Conservation (phyloP, 2,329 filamentous ascomycete species). For the Ploettnerulaceae sp. region DNA sequence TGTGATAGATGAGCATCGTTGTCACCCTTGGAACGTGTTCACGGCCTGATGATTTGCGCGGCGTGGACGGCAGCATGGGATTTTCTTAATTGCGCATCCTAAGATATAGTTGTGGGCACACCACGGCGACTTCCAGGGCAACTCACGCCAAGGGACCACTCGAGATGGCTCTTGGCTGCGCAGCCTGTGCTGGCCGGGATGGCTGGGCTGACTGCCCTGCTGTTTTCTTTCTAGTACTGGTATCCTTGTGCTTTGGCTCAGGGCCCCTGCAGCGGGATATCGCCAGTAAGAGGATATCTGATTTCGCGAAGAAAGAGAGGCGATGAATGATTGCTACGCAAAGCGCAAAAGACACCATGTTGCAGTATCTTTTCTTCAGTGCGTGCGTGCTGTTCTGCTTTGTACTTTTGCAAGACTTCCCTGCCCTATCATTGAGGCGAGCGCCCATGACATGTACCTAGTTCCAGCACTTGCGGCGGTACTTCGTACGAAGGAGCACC, state of each 20-base stretch:
- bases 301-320: no score
- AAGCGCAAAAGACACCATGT: neutral
- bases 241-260: no score
- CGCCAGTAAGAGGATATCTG: no score
- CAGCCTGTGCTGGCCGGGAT: no score
- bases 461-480: neutral
- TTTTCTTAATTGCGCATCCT: slow-evolving; percentile 13
- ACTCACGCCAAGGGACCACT: neutral
- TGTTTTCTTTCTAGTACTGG: no score
- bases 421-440: neutral
- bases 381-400: neutral
- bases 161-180: no score
- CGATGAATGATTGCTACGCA: no score
- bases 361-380: neutral
- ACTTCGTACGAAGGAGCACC: neutral
- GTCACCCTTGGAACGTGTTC: neutral
- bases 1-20: neutral
- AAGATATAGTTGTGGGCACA: neutral
- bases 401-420: neutral
- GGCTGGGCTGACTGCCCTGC: no score
- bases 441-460: slow-evolving; percentile 1
- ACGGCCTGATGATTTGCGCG: neutral
- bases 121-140: neutral
- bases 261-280: no score
- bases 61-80: neutral